Percentiles rank a stretch among this genome's conserved stretches.
Conservation (phyloP, 352 stramenopile genomes). For the Aphanomyces invadans region DNA sequence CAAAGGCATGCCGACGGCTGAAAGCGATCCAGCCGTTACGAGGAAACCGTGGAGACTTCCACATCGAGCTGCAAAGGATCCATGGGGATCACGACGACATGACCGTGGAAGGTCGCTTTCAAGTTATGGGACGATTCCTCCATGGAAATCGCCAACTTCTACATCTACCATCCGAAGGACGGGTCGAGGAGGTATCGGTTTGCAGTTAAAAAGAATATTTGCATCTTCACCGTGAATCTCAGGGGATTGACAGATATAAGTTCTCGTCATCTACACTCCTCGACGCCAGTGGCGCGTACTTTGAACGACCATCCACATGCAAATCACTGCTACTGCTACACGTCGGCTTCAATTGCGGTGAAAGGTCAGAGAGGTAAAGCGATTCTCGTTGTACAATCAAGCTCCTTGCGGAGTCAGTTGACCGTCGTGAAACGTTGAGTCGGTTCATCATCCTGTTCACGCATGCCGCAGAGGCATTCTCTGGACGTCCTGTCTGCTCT, state of each 20-base stretch:
- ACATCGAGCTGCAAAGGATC: no score
- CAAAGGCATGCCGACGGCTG: no score
- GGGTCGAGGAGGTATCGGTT: constrained; percentile 38
- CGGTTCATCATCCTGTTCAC: constrained; percentile 79
- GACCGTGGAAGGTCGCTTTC: no score
- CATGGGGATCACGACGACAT: no score
- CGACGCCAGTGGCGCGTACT: no score
- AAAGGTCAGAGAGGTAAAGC: constrained; percentile 27
- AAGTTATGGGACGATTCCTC: no score
- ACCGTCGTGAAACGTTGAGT: constrained; percentile 88
- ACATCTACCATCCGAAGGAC: no score
- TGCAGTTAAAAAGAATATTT: constrained; percentile 85
- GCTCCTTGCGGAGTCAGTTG: constrained; percentile 65
- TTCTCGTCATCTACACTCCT: constrained; percentile 51
- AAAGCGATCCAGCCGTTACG: no score
- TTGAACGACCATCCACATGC: constrained; percentile 18
- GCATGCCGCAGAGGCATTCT: background rate
- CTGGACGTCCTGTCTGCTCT: constrained; percentile 6
- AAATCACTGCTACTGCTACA: background rate
- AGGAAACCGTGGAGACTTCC: no score
- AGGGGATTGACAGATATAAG: constrained; percentile 71
- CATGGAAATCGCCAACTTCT: no score
- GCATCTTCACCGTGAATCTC: constrained; percentile 63
- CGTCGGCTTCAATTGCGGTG: background rate
- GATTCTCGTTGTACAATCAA: constrained; percentile 74